Evolutionary conservation across 2,329 filamentous ascomycete species (phyloP).

Genomic region (Diaporthe citriasiana): DNA sequence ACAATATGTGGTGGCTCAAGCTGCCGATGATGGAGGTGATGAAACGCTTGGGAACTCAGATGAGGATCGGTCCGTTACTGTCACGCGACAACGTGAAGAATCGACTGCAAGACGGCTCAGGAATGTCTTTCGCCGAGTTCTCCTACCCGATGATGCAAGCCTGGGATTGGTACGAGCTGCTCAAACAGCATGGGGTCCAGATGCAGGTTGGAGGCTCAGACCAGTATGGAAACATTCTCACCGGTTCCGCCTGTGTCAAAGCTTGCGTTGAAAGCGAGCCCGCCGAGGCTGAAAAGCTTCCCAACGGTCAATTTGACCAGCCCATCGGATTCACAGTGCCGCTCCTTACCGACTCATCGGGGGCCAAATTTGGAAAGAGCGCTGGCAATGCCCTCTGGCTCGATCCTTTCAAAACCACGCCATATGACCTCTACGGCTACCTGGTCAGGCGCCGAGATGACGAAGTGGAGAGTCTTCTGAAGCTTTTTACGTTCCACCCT

Average conservation of each 20-base stretch:
- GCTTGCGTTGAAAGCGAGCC: conserved; percentile 74
- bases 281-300: conserved; percentile 57
- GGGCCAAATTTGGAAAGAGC: conserved; percentile 94
- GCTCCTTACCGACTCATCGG: conserved; percentile 85
- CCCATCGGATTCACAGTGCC: conserved; percentile 93
- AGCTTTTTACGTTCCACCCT: conserved; percentile 91
- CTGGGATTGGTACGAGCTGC: conserved; percentile 97
- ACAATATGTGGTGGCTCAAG: conserved; percentile 85
- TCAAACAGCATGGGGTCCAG: conserved; percentile 74
- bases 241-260: conserved; percentile 89
- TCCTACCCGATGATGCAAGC: conserved; percentile 93
- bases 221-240: conserved; percentile 95
- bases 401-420: conserved; percentile 82
- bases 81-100: conserved; percentile 85
- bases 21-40: conserved; percentile 82
- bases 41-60: conserved; percentile 77
- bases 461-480: conserved; percentile 85
- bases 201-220: conserved; percentile 96
- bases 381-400: conserved; percentile 96
- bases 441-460: conserved; percentile 86
- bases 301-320: conserved; percentile 60
- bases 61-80: conserved; percentile 89
- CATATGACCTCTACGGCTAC: conserved; percentile 92
- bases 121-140: conserved; percentile 96
- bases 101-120: conserved; percentile 86